Conservation (phyloP, 1,139 yeast species). For the Kurtzmaniella quercitrusa region DNA sequence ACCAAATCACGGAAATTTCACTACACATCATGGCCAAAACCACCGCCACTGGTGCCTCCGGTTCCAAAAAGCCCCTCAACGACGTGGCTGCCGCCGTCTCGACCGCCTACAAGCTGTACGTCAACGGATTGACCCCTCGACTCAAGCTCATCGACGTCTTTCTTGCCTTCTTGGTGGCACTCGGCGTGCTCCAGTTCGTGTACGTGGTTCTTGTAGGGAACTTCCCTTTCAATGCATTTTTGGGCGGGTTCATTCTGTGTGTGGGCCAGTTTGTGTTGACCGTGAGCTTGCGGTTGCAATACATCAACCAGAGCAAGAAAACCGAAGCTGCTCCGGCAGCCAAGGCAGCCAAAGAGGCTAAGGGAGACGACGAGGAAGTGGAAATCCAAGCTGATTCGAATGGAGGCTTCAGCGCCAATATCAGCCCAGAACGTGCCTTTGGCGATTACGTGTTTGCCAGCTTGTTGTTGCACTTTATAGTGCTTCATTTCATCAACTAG, state of each 20-base stretch:
- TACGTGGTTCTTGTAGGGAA: constrained; percentile 78
- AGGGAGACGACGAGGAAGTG: constrained; percentile 6
- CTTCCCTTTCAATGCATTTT: constrained; percentile 94
- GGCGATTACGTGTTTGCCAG: constrained; percentile 89
- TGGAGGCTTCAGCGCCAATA: constrained; percentile 37
- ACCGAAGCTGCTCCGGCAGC: neutral
- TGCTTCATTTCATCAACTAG: constrained; percentile 85
- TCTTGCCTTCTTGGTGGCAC: constrained; percentile 63
- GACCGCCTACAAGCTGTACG: constrained; percentile 47
- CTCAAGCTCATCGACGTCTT: constrained; percentile 73
- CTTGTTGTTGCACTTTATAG: constrained; percentile 81
- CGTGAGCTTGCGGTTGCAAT: constrained; percentile 74
- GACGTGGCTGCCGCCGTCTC: constrained; percentile 48
- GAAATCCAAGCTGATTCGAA: constrained; percentile 14
- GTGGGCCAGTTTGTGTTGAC: constrained; percentile 95
- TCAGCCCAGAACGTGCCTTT: constrained; percentile 77
- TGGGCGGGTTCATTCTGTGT: constrained; percentile 88
- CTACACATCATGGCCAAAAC: neutral
- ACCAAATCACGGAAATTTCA: too few species aligned
- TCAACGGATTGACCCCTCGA: constrained; percentile 37
- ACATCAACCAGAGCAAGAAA: constrained; percentile 16
- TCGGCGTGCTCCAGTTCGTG: constrained; percentile 75
- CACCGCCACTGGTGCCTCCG: neutral
- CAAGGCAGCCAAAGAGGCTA: constrained; percentile 9
- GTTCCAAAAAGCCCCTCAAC: constrained; percentile 12